Base-by-base conservation (phyloP, 306 rosid genomes). In the Astragalus glycyphyllos region DNA sequence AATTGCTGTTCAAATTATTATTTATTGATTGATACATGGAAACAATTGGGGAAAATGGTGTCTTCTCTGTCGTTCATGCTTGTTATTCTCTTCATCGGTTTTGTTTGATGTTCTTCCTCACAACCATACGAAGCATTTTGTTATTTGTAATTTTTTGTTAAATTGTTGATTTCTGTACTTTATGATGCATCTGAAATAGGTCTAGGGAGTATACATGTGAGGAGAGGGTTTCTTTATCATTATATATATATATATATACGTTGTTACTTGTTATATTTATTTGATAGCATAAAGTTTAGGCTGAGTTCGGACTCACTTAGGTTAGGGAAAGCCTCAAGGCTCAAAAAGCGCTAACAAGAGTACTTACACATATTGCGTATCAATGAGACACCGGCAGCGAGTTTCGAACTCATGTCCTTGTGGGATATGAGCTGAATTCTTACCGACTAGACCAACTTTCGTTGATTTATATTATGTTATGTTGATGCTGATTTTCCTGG, bases 131-230 rank as follows among this genome's bases (percentile, higher is more conserved):
- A 35, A 38, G 54, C 41, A 5, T 73, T 47, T 49, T 46, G 32
- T 64, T 65, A 11, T 71, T 55, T 14, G 10, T 58, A 54, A 15
- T 46, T 51, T 11, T 70, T 71, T 13, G 54, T 71, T 66, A 32
- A 40, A 46, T 4, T 45, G 38, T 44, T 72, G 40, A 7, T 72
- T 69, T 57, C 14, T 60, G 38, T 72, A 56, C 17, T n/a, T 58
- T 51, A 45, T 68, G 58, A 62, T 66, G 62, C 42, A 51, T 48
- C 32, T 56, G 64, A 57, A 74, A 62, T 74, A 29, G 56, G 44
- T 40, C 45, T 40, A 40, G 10, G 1, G 45, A 40, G 48, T 10
- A 3, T 64, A 15, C 31, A 15, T 31, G 8, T 68, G 56, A 14
- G 16, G 60, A 16, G n/a, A 38, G 51, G 47, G 38, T 62, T 74